These are phyloP conservation scores for Cladophialophora exuberans DNA, from an alignment of 2,329 filamentous ascomycete genomes.

Conservation along the genomic window DNA sequence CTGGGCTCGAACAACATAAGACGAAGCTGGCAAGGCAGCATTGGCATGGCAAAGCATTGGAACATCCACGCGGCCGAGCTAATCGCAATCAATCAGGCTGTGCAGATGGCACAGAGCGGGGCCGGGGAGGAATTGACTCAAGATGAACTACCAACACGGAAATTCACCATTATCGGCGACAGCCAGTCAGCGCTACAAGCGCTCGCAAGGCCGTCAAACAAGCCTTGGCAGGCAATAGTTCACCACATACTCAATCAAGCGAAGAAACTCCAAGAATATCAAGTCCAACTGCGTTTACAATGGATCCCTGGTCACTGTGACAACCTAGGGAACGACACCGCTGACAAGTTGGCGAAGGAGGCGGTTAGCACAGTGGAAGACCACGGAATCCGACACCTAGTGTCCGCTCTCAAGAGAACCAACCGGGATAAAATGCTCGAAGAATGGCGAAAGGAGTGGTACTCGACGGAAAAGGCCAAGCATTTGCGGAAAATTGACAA, in stretches of 20 bases:
- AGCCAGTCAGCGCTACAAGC: not conserved
- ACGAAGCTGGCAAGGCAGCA: too few relatives aligned
- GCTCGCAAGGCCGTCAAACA: not conserved
- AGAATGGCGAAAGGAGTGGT: not conserved
- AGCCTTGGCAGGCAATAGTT: not conserved
- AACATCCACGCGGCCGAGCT: too few relatives aligned
- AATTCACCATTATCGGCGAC: not conserved
- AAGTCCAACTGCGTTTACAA: not conserved
- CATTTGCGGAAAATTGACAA: constrained; percentile 8
- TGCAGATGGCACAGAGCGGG: not conserved
- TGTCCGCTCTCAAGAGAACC: not conserved
- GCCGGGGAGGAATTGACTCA: not conserved
- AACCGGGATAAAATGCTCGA: too few relatives aligned
- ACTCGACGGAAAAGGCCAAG: not conserved
- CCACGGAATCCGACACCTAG: not conserved
- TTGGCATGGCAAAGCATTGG: too few relatives aligned
- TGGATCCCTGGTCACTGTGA: not conserved
- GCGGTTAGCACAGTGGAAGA: not conserved
- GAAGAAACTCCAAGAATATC: not conserved
- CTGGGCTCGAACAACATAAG: too few relatives aligned
- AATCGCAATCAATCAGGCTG: too few relatives aligned
- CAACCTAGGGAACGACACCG: not conserved
- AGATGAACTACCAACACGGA: not conserved
- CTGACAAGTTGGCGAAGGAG: not conserved
- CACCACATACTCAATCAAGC: not conserved